Evolutionary conservation across 2,329 filamentous ascomycete genomes (phyloP).

Genomic region (Bisporella sp.): DNA sequence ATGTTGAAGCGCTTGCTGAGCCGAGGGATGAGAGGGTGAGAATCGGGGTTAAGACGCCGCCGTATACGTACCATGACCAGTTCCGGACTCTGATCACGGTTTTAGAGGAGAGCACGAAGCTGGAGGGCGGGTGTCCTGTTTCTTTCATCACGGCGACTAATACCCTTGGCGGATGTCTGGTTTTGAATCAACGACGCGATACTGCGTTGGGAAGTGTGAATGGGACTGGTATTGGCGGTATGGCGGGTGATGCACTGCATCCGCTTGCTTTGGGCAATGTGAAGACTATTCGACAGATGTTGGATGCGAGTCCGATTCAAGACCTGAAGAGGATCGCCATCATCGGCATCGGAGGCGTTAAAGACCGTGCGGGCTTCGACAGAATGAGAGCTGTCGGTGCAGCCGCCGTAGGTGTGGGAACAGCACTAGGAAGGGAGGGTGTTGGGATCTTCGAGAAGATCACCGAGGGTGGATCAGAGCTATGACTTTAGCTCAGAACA

Average conservation of each 20-base stretch:
- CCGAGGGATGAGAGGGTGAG: constrained; percentile 6
- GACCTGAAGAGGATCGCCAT: constrained; percentile 49
- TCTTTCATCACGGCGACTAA: constrained; percentile 71
- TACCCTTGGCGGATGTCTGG: constrained; percentile 62
- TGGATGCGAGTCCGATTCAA: constrained; percentile 39
- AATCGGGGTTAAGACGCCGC: constrained; percentile 67
- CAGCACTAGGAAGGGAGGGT: constrained; percentile 59
- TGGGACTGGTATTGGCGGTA: constrained; percentile 55
- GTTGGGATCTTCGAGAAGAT: constrained; percentile 57
- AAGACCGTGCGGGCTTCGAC: constrained; percentile 51
- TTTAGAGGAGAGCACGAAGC: constrained; percentile 28
- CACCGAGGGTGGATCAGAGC: constrained; percentile 3
- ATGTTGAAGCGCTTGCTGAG: constrained; percentile 36
- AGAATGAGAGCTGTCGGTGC: constrained; percentile 65
- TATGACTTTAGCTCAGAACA: no score
- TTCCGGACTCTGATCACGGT: constrained; percentile 50
- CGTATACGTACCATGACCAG: constrained; percentile 65
- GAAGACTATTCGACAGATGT: constrained; percentile 51
- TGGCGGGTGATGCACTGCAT: constrained; percentile 67
- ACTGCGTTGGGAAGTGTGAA: constrained; percentile 44
- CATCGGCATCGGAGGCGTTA: constrained; percentile 68
- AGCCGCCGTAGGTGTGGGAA: constrained; percentile 59
- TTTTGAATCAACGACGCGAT: constrained; percentile 35
- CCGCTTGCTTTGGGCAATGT: constrained; percentile 72
- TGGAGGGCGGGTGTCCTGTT: constrained; percentile 35